phyloP scores from a whole-genome alignment of 495 filamentous ascomycete species.

The Xylaria nigripes region DNA sequence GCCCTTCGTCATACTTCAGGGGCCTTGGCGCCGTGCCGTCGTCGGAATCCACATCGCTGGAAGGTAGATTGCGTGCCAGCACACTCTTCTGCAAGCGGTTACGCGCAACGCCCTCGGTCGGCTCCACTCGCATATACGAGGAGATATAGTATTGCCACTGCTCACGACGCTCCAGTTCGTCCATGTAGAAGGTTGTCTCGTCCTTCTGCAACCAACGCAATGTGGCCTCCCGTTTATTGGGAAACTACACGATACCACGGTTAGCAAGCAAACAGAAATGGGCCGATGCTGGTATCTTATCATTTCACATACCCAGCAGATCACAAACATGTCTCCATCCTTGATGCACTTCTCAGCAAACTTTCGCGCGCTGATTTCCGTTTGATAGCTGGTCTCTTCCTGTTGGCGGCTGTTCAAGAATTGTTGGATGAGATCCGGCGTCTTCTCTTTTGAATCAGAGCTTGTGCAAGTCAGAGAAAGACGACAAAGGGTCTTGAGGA shows the following conservation, averaged over 20 bases:
- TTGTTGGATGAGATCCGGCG: conserved; percentile 69
- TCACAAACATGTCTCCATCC: conserved; percentile 81
- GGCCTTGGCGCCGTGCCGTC: conserved; percentile 45
- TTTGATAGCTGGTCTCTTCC: conserved; percentile 72
- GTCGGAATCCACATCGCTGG: conserved; percentile 37
- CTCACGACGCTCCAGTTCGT: conserved; percentile 49
- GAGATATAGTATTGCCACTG: conserved; percentile 91
- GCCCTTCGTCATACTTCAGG: conserved; percentile 59
- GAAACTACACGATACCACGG: conserved; percentile 36
- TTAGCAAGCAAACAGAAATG: conserved; percentile 12
- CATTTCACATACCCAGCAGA: conserved; percentile 73
- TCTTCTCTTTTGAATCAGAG: conserved; percentile 83
- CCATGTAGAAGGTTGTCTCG: conserved; percentile 68
- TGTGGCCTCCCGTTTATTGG: conserved; percentile 49
- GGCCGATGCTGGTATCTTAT: not conserved
- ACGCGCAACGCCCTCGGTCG: conserved; percentile 74
- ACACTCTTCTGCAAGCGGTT: conserved; percentile 56
- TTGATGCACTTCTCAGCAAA: conserved; percentile 79
- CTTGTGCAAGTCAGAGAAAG: conserved; percentile 67
- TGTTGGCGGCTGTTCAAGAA: conserved; percentile 75
- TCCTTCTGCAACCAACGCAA: conserved; percentile 69
- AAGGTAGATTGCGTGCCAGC: conserved; percentile 66
- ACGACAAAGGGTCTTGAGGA: conserved; percentile 67
- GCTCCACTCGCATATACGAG: conserved; percentile 77
- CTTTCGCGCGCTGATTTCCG: conserved; percentile 78